These are phyloP conservation scores for Patellaria atrata DNA, from an alignment of 495 filamentous ascomycete species.

Conservation along the genomic window DNA sequence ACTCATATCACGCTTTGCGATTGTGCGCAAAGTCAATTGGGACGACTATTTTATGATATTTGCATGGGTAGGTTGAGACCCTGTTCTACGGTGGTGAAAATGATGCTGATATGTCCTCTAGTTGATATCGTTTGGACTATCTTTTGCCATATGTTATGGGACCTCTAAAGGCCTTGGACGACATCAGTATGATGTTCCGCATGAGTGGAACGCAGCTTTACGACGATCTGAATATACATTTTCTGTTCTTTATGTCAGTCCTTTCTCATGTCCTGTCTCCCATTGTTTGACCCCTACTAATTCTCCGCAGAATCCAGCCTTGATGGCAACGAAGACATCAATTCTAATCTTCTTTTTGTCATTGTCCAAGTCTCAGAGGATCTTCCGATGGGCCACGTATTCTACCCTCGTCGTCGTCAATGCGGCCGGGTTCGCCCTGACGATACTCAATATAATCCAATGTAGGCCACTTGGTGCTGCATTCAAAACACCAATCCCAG, in stretches of 20 bases:
- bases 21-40: conserved; percentile 51
- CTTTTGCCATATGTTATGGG: conserved; percentile 61
- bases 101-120: conserved; percentile 15
- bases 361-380: conserved; percentile 56
- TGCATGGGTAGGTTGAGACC: conserved; percentile 50
- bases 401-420: conserved; percentile 60
- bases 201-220: conserved; percentile 32
- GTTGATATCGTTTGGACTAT: conserved; percentile 61
- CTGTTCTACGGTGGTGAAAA: neutral
- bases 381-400: conserved; percentile 58
- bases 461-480: conserved; percentile 59
- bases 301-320: conserved; percentile 57
- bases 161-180: conserved; percentile 57
- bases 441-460: conserved; percentile 78
- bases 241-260: conserved; percentile 66
- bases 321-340: conserved; percentile 83
- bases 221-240: conserved; percentile 65
- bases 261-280: neutral
- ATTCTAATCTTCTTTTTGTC: conserved; percentile 80
- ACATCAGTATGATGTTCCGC: conserved; percentile 50
- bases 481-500: conserved; percentile 34
- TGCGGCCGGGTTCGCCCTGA: conserved; percentile 59
- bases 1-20: conserved; percentile 53
- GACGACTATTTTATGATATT: conserved; percentile 79
- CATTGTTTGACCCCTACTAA: conserved; percentile 5